Conservation (phyloP, 495 filamentous ascomycete species). For the Rhizodiscina lignyota region DNA sequence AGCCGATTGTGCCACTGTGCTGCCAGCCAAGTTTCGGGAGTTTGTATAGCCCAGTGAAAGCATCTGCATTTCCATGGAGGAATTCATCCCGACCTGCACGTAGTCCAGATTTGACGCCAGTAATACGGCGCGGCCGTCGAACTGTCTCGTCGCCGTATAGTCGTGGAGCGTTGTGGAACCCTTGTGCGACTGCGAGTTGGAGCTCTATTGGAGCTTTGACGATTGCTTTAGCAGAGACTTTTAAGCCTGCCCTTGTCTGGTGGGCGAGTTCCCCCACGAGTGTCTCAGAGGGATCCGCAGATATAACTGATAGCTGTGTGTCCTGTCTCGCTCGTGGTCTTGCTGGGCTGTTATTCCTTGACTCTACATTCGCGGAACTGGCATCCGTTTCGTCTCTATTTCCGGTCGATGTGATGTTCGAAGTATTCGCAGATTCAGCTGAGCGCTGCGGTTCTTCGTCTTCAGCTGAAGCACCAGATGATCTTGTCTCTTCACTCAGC, state of each 20-base stretch:
- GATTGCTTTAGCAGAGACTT: constrained; percentile 10
- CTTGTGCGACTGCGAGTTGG: constrained; percentile 55
- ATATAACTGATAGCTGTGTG: constrained; percentile 13
- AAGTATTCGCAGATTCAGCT: neutral
- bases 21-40: constrained; percentile 49
- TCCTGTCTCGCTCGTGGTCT: constrained; percentile 1
- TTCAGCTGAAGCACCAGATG: too few relatives aligned
- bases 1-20: constrained; percentile 41
- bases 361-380: too few relatives aligned
- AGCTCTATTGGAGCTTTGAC: constrained; percentile 44
- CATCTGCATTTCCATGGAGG: constrained; percentile 53
- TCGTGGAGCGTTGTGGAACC: constrained; percentile 70
- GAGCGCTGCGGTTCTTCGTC: too few relatives aligned
- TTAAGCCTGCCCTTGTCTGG: constrained; percentile 18
- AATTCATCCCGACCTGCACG: constrained; percentile 52
- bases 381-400: too few relatives aligned
- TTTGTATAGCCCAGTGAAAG: constrained; percentile 48
- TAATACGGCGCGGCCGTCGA: constrained; percentile 39
- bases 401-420: too few relatives aligned
- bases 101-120: constrained; percentile 50
- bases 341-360: constrained; percentile 1
- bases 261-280: constrained; percentile 10
- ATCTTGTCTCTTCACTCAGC: too few relatives aligned
- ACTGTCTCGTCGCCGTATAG: constrained; percentile 31
- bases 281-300: constrained; percentile 30